A percentile compares a stretch with the other conserved stretches of the same genome.
phyloP scores from a whole-genome alignment of 805 yeast genomes.

The Wickerhamiella nectarea region DNA sequence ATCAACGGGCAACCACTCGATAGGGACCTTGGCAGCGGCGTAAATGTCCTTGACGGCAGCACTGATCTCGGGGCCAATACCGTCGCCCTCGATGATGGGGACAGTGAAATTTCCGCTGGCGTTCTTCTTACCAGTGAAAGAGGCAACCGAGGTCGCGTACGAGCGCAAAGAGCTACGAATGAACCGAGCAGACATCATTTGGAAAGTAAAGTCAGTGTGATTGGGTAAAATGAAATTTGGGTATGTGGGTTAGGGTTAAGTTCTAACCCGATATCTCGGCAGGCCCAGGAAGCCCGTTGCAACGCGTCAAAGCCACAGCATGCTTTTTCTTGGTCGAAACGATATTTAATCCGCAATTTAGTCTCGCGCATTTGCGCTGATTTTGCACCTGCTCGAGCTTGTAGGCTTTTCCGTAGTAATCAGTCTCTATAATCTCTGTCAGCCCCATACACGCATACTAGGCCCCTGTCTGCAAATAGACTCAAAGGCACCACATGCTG shows the following conservation, averaged over 20 bases:
- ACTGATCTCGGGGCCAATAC: slow-evolving; percentile 93
- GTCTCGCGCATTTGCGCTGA: too few species aligned
- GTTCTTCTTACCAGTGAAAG: slow-evolving; percentile 30
- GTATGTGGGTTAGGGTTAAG: not conserved
- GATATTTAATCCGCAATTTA: too few species aligned
- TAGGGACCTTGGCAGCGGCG: slow-evolving; percentile 87
- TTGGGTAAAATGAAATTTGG: not conserved
- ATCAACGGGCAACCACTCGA: slow-evolving; percentile 94
- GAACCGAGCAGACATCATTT: slow-evolving; percentile 8
- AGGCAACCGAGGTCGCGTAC: slow-evolving; percentile 29
- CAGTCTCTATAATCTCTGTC: too few species aligned
- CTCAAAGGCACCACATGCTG: not conserved
- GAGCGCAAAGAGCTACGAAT: slow-evolving; percentile 13
- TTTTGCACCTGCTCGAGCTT: too few species aligned
- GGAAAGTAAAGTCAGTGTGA: not conserved
- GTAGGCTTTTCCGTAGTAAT: too few species aligned
- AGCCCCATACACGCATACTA: too few species aligned
- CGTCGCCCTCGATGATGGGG: slow-evolving; percentile 96
- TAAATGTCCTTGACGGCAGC: slow-evolving; percentile 87
- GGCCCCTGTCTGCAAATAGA: not conserved
- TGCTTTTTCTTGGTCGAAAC: too few species aligned
- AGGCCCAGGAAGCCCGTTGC: too few species aligned
- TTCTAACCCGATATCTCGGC: not conserved
- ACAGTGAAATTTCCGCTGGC: slow-evolving; percentile 71
- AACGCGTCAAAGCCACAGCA: too few species aligned